Evolutionary conservation across 2,329 filamentous ascomycete species (phyloP).

Genomic region (Biscogniauxia mediterranea): DNA sequence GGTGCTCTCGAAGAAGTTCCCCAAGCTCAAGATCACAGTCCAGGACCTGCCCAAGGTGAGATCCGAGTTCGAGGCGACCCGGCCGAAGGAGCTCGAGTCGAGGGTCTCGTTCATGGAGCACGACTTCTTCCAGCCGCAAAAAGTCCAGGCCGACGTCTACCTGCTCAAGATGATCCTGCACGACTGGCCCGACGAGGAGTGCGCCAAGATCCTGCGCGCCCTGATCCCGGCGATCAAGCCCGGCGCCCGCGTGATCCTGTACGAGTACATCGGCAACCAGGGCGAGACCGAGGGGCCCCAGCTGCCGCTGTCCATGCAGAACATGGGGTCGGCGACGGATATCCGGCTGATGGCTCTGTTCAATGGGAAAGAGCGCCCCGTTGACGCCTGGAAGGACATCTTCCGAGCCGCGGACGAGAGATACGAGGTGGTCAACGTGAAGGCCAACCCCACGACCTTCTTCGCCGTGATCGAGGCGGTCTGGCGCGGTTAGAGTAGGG

Average conservation of each 20-base stretch:
- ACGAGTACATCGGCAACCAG: constrained; percentile 40
- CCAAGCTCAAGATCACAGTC: constrained; percentile 41
- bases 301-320: constrained; percentile 37
- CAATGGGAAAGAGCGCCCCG: constrained; percentile 46
- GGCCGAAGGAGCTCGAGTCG: constrained; percentile 33
- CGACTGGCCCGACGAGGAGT: constrained; percentile 51
- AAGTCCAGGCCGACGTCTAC: constrained; percentile 46
- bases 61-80: constrained; percentile 35
- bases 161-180: constrained; percentile 55
- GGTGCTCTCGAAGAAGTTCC: constrained; percentile 40
- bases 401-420: constrained; percentile 45
- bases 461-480: constrained; percentile 39
- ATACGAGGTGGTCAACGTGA: constrained; percentile 39
- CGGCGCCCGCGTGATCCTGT: constrained; percentile 39
- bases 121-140: constrained; percentile 40
- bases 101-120: constrained; percentile 38
- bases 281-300: constrained; percentile 23
- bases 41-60: constrained; percentile 43
- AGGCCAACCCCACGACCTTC: constrained; percentile 37
- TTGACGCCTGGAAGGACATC: constrained; percentile 44
- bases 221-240: constrained; percentile 45
- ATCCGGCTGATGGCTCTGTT: constrained; percentile 50
- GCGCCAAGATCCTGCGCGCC: constrained; percentile 39
- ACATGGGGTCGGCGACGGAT: constrained; percentile 43
- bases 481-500: constrained; percentile 29